These are phyloP conservation scores for Xanthoconium separans DNA, from an alignment of 1,284 basidiomycete species.

Conservation along the genomic window DNA sequence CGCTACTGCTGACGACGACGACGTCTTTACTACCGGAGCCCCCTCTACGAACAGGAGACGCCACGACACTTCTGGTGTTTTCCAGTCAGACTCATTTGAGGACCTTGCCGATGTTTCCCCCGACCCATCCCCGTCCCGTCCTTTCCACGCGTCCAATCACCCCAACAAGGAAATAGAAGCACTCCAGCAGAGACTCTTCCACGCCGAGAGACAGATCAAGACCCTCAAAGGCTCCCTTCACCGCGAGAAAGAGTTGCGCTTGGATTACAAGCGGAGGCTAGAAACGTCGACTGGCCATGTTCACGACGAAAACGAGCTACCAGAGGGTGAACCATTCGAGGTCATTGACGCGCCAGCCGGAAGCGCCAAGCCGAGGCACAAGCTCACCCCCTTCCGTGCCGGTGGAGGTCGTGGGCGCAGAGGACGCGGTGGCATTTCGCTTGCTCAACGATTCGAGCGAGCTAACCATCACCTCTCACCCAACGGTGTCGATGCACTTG, in stretches of 20 bases:
- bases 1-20: constrained; percentile 56
- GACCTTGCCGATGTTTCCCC: constrained; percentile 65
- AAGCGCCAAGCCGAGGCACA: constrained; percentile 30
- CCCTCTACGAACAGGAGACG: constrained; percentile 64
- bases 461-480: constrained; percentile 54
- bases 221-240: constrained; percentile 76
- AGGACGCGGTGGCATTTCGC: constrained; percentile 52
- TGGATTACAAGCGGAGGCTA: constrained; percentile 59
- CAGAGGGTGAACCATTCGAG: constrained; percentile 45
- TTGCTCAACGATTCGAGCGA: constrained; percentile 62
- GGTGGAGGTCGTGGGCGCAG: constrained; percentile 37
- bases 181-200: constrained; percentile 73
- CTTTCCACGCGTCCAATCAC: constrained; percentile 67
- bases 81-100: constrained; percentile 54
- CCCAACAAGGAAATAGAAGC: constrained; percentile 78
- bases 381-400: constrained; percentile 39
- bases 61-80: constrained; percentile 52
- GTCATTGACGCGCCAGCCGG: constrained; percentile 40
- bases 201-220: constrained; percentile 79
- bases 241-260: constrained; percentile 76
- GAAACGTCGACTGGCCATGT: constrained; percentile 38
- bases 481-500: constrained; percentile 46
- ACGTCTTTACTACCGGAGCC: constrained; percentile 63
- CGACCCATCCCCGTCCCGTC: constrained; percentile 58
- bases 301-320: constrained; percentile 42